Base-by-base conservation (phyloP, 345 rosid genomes). In the Cardamine resedifolia region DNA sequence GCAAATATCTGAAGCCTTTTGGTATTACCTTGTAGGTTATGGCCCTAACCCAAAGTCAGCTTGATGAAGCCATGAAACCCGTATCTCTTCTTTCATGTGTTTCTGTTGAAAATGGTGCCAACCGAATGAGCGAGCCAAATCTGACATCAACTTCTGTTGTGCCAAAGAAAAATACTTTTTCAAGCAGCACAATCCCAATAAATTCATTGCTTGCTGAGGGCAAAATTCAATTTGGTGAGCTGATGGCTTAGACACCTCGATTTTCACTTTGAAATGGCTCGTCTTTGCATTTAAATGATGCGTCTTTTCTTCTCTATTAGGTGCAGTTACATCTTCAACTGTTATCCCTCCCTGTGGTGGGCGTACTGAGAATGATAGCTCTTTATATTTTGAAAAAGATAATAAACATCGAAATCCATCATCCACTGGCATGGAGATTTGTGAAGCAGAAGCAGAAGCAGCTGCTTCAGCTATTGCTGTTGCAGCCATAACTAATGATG, bases 181-280 rank as follows among this genome's bases (percentile, higher is more conserved):
- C 90, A 63, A 85, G 96, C 56, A 56, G 83, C 67, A 77, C 87
- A 18, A 85, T 86, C 76, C 95, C 97, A 75, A 73, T 91, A 57
- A 86, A 85, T 71, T 90, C 97, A 66, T 82, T 91, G 73, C 97
- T 95, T 71, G 92, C 91, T 1, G 99, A 97, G 77, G 96, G 91
- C 75, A 96, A 90, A 78, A 92, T 96, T 83, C 98, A 96, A 78
- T 92, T 96, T 72, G 99, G 98, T 96, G 82, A 73, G 91, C 69
- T 60, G 71, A 66, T 73, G 50, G 43, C 16, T 19, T 23, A 20
- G 49, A 65, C 45, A 60, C 41, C 41, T 33, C 15, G 64, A 38
- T 78, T 41, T 66, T 52, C 83, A 86, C 87, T 70, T 57, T 38
- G 20, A 38, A 57, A 2, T 47, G 66, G 20, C 21, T 55, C 39